Percentiles rank a stretch among this genome's conserved stretches.
These are phyloP conservation scores for Pogostemon cablin DNA, from an alignment of 257 asterid genomes.

Conservation along the genomic window DNA sequence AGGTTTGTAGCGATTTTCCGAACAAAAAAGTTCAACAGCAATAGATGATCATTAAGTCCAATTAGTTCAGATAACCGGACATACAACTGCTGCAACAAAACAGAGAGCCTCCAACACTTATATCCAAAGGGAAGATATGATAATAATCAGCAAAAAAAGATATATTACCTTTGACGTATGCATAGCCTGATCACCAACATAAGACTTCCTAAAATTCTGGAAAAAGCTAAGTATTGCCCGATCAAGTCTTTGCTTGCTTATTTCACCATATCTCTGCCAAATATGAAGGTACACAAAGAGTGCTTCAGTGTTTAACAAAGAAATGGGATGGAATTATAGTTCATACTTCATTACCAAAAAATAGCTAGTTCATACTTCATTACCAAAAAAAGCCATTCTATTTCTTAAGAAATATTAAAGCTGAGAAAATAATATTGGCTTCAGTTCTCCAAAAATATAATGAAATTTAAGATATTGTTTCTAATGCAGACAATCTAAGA, in stretches of 20 bases:
- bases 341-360: slow-evolving; percentile 16
- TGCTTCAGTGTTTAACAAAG: slow-evolving; percentile 35
- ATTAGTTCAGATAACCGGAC: slow-evolving; percentile 89
- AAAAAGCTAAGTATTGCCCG: slow-evolving; percentile 92
- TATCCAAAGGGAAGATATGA: slow-evolving; percentile 31
- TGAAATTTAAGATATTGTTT: slow-evolving; percentile 18
- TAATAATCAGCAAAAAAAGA: slow-evolving; percentile 21
- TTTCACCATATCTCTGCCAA: slow-evolving; percentile 85
- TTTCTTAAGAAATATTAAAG: slow-evolving; percentile 14
- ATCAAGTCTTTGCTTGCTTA: slow-evolving; percentile 95
- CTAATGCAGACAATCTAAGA: neutral
- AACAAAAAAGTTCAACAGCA: slow-evolving; percentile 77
- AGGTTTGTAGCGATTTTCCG: slow-evolving; percentile 90
- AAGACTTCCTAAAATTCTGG: slow-evolving; percentile 86
- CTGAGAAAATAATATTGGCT: slow-evolving; percentile 11
- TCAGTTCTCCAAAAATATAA: slow-evolving; percentile 3
- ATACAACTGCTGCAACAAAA: slow-evolving; percentile 90
- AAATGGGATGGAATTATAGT: slow-evolving; percentile 13
- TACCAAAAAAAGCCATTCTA: slow-evolving; percentile 5
- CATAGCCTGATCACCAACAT: slow-evolving; percentile 98
- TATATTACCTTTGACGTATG: slow-evolving; percentile 88
- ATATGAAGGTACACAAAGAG: slow-evolving; percentile 24
- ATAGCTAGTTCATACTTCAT: slow-evolving; percentile 21
- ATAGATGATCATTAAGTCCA: slow-evolving; percentile 94
- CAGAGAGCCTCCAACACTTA: slow-evolving; percentile 32